These are phyloP conservation scores for Halophytophthora batemanensis DNA, from an alignment of 352 stramenopile species.

Conservation along the genomic window DNA sequence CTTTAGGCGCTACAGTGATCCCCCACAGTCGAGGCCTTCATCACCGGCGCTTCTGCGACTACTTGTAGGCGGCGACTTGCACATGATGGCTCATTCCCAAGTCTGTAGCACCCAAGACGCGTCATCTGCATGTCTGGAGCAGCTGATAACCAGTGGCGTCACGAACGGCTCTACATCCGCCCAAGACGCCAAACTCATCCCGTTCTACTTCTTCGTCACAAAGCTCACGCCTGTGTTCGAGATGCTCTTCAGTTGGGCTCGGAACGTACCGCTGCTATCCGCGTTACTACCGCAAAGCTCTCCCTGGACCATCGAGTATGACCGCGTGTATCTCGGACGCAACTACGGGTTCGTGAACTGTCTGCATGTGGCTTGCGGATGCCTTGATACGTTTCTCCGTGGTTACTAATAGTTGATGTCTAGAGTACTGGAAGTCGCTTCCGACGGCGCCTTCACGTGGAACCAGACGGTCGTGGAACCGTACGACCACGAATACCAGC, in stretches of 20 bases:
- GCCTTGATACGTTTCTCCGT: background rate
- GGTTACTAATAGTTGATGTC: slow-evolving; percentile 1
- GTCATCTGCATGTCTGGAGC: slow-evolving; percentile 37
- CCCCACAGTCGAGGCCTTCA: slow-evolving; percentile 1
- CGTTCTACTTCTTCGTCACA: slow-evolving; percentile 52
- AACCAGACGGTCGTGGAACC: slow-evolving; percentile 24
- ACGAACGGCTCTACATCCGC: slow-evolving; percentile 62
- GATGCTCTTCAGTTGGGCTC: slow-evolving; percentile 16
- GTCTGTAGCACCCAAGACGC: slow-evolving; percentile 30
- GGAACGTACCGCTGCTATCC: slow-evolving; percentile 15
- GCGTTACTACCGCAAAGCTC: slow-evolving; percentile 14
- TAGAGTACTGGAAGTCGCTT: slow-evolving; percentile 31
- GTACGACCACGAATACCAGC: slow-evolving; percentile 20
- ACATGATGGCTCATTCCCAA: slow-evolving; percentile 47
- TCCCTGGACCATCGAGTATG: slow-evolving; percentile 36
- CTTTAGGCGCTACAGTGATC: slow-evolving; percentile 30
- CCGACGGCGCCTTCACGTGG: slow-evolving; percentile 34
- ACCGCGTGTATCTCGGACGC: slow-evolving; percentile 47
- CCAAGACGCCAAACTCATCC: slow-evolving; percentile 45
- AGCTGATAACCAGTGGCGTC: slow-evolving; percentile 64
- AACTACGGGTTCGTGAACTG: slow-evolving; percentile 54
- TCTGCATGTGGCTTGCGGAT: background rate
- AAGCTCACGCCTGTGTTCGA: slow-evolving; percentile 32
- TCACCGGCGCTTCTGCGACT: slow-evolving; percentile 21
- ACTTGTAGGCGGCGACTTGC: slow-evolving; percentile 62